Conservation (phyloP, 1,284 basidiomycete genomes). For the Butyriboletus appendiculatus region DNA sequence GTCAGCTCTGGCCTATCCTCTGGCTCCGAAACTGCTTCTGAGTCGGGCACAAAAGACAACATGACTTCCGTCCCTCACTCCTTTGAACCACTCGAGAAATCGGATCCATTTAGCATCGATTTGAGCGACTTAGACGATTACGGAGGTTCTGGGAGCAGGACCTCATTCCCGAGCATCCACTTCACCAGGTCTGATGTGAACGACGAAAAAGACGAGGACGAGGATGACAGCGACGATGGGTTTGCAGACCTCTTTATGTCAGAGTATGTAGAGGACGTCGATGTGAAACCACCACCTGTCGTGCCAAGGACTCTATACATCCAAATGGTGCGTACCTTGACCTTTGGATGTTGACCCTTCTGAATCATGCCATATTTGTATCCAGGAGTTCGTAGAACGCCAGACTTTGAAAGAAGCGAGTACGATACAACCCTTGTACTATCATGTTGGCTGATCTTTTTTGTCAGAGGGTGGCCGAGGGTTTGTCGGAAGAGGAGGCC, state of each 20-base stretch:
- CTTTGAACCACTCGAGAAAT: slow-evolving; percentile 34
- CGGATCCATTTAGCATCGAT: slow-evolving; percentile 58
- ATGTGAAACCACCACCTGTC: slow-evolving; percentile 39
- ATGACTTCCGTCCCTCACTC: slow-evolving; percentile 54
- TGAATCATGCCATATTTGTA: not conserved
- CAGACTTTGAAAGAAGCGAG: slow-evolving; percentile 79
- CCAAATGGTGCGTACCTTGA: slow-evolving; percentile 68
- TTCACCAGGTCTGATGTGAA: slow-evolving; percentile 51
- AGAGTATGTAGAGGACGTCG: slow-evolving; percentile 29
- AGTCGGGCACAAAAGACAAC: slow-evolving; percentile 44
- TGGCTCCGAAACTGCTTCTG: slow-evolving; percentile 41
- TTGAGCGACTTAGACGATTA: slow-evolving; percentile 60
- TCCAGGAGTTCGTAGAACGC: slow-evolving; percentile 83
- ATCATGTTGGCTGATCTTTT: not conserved
- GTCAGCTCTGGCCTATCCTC: slow-evolving; percentile 49
- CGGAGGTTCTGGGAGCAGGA: slow-evolving; percentile 48
- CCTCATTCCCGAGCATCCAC: slow-evolving; percentile 79
- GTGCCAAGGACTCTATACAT: slow-evolving; percentile 78
- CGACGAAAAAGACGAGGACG: slow-evolving; percentile 45
- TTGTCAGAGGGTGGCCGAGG: slow-evolving; percentile 72
- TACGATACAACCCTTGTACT: slow-evolving; percentile 5
- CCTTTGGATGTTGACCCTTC: not conserved
- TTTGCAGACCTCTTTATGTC: slow-evolving; percentile 41
- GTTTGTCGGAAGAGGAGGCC: slow-evolving; percentile 79
- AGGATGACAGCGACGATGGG: slow-evolving; percentile 39